Evolutionary conservation across 2,329 filamentous ascomycete species (phyloP).

Genomic region (Venturia oleaginea): DNA sequence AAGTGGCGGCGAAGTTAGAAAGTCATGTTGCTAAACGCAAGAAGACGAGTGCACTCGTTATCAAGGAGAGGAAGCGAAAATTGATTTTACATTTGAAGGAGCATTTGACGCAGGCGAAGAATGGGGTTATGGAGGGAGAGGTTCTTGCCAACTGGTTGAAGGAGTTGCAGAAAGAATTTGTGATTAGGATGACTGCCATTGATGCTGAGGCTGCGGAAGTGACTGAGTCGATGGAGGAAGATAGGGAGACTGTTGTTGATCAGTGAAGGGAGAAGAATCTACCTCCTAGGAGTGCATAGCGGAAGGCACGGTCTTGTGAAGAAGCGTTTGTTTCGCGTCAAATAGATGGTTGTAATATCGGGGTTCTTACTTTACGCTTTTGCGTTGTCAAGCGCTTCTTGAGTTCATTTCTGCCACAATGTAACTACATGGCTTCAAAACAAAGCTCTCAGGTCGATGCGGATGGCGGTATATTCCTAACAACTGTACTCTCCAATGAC

Average conservation of each 20-base stretch:
- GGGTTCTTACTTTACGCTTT: neutral
- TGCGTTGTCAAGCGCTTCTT: neutral
- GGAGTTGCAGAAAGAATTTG: constrained; percentile 66
- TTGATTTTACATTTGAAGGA: constrained; percentile 65
- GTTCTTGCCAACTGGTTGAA: constrained; percentile 55
- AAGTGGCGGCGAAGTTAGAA: constrained; percentile 55
- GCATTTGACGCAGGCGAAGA: constrained; percentile 58
- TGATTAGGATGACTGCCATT: constrained; percentile 58
- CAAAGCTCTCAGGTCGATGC: neutral
- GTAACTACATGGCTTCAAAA: neutral
- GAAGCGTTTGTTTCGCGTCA: too few relatives aligned
- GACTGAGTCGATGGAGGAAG: neutral
- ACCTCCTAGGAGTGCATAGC: too few relatives aligned
- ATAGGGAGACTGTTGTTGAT: neutral
- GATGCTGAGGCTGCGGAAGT: constrained; percentile 29
- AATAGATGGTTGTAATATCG: neutral
- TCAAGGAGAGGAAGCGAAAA: constrained; percentile 57
- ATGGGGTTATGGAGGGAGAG: constrained; percentile 56
- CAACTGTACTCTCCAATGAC: neutral
- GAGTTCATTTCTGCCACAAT: neutral
- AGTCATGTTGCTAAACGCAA: constrained; percentile 49
- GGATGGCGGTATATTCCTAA: neutral
- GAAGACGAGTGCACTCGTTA: constrained; percentile 48
- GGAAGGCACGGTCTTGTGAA: too few relatives aligned
- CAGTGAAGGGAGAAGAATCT: neutral